Evolutionary conservation across 306 rosid species (phyloP), one percentile per base, ranked within the genome.

Genomic region (Gleditsia sinensis): DNA sequence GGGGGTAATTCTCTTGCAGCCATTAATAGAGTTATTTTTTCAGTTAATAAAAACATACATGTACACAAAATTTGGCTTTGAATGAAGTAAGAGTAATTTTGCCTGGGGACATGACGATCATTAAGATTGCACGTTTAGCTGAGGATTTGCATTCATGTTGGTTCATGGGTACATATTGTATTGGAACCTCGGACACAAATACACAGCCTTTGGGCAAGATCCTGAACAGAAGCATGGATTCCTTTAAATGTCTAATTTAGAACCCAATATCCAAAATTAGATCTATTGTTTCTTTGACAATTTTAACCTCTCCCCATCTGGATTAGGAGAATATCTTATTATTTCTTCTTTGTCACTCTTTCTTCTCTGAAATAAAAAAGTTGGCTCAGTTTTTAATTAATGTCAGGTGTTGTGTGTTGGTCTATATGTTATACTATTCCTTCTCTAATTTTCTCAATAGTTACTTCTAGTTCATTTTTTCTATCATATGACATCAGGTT

Each of bases 401-500:
- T 10, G n/a, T 24, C 6, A 27, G 14, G 70, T 7, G n/a, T 42
- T 42, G 13, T 13, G 5, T 56, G 10, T 27, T 12, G 13, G 16
- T 8, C 42, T 32, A 23, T 9, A 9, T 67, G 5, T 45, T 50
- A 67, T 67, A 3, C 39, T 53, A 14, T 10, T 9, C 11, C 53
- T 30, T 49, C 46, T 68, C 16, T 9, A 70, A 6, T 55, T 74
- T 36, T 46, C 19, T 72, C 42, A 16, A 20, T 45, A 1, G 27
- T 51, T 49, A 42, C 21, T 74, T 28, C 11, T 20, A 4, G 25
- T 49, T 43, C 13, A 3, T 50, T 9, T 60, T 30, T 34, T 4
- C 55, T 48, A 34, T 12, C 58, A 6, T 54, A 42, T 21, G 32
- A 2, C 16, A 40, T 66, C 50, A 94, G 98, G 81, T 84, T 94